Evolutionary conservation across 1,284 basidiomycete genomes (phyloP).

Genomic region (Nidula niveotomentosa): DNA sequence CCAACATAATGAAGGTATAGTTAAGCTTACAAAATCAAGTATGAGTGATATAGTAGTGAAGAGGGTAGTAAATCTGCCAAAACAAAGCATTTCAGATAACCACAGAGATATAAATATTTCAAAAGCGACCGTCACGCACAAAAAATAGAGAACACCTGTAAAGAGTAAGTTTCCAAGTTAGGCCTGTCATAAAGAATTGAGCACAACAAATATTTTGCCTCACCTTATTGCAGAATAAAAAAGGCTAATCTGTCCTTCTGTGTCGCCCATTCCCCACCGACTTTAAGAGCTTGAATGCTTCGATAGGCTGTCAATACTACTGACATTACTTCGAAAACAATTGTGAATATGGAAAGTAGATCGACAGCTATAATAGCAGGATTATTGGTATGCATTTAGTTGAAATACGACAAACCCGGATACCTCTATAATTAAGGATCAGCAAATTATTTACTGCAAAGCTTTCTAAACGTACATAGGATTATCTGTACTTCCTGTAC

Average conservation of each 20-base stretch:
- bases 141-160: too few species aligned
- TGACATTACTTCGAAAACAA: slow-evolving; percentile 11
- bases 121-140: too few species aligned
- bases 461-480: slow-evolving; percentile 1
- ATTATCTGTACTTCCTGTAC: neutral
- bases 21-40: slow-evolving; percentile 3
- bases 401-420: too few species aligned
- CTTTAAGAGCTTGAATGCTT: slow-evolving; percentile 5
- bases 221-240: slow-evolving; percentile 12
- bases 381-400: neutral
- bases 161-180: too few species aligned
- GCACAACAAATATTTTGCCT: too few species aligned
- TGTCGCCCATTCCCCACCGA: neutral
- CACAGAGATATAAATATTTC: too few species aligned
- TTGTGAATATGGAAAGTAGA: slow-evolving; percentile 10
- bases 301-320: slow-evolving; percentile 11
- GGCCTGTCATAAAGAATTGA: too few species aligned
- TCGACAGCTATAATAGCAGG: neutral
- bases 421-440: slow-evolving; percentile 2
- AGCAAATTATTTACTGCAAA: neutral
- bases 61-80: neutral
- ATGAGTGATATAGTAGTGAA: slow-evolving; percentile 1
- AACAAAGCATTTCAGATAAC: too few species aligned
- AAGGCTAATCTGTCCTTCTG: slow-evolving; percentile 7
- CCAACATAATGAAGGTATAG: too few species aligned